phyloP scores from a whole-genome alignment of 768 basidiomycete genomes.

The Rickenella mellea region DNA sequence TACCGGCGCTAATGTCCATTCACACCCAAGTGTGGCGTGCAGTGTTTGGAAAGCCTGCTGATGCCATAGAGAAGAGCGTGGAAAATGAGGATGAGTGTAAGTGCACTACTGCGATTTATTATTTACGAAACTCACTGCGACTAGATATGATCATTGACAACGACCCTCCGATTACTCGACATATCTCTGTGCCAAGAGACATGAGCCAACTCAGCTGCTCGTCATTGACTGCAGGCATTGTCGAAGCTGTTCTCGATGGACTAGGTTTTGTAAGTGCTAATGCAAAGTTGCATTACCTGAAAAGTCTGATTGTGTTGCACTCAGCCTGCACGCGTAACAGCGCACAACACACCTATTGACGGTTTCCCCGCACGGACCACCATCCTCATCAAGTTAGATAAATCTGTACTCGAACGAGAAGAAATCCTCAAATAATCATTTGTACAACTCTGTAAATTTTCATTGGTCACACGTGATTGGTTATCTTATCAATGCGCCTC shows the following conservation, averaged over 20 bases:
- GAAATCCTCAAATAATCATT: conserved; percentile 85
- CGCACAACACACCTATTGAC: conserved; percentile 82
- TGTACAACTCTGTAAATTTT: not conserved
- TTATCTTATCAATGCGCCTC: not conserved
- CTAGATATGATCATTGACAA: conserved; percentile 98
- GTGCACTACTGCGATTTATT: conserved; percentile 15
- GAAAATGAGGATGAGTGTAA: conserved; percentile 94
- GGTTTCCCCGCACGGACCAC: conserved; percentile 80
- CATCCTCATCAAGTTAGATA: conserved; percentile 95
- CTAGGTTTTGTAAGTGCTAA: conserved; percentile 75
- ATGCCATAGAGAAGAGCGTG: conserved; percentile 91
- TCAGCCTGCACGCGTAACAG: conserved; percentile 93
- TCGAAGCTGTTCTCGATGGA: conserved; percentile 93
- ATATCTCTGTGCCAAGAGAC: conserved; percentile 90
- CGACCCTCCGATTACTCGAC: conserved; percentile 82
- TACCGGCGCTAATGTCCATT: conserved; percentile 87
- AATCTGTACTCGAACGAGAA: conserved; percentile 87
- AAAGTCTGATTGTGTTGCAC: conserved; percentile 7
- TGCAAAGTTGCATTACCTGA: no score
- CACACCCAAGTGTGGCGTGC: conserved; percentile 95
- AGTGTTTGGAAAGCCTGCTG: conserved; percentile 88
- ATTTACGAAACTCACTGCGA: conserved; percentile 1
- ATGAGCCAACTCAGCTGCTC: conserved; percentile 92
- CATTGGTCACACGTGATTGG: not conserved
- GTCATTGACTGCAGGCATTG: conserved; percentile 95